These are phyloP conservation scores for Capsicum rhomboideum DNA, from an alignment of 257 asterid genomes.

Conservation along the genomic window DNA sequence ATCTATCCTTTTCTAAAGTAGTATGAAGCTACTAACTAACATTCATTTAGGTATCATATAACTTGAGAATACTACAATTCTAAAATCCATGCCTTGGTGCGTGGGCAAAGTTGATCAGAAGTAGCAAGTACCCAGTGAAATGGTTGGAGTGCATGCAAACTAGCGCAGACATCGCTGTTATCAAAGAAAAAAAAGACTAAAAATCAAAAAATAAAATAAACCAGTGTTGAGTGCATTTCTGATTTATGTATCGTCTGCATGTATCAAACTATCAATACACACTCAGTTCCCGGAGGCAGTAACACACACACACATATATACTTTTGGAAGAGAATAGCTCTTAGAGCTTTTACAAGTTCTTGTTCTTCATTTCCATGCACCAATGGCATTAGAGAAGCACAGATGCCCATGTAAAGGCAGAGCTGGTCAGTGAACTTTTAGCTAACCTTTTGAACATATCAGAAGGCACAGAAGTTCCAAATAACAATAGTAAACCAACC, in stretches of 20 bases:
- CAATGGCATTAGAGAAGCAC: background rate
- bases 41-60: background rate
- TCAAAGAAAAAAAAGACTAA: background rate
- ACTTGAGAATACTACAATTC: background rate
- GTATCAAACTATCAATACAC: background rate
- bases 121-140: background rate
- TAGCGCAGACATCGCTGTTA: background rate
- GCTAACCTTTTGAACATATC: background rate
- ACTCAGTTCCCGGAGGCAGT: background rate
- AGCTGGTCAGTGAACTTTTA: background rate
- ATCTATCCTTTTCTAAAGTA: background rate
- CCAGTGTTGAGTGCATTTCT: background rate
- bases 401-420: background rate
- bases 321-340: background rate
- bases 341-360: background rate
- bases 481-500: background rate
- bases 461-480: background rate
- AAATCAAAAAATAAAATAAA: background rate
- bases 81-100: background rate
- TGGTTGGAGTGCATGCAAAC: background rate
- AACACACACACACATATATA: background rate
- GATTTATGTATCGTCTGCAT: background rate
- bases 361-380: background rate
- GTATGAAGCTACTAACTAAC: too few relatives aligned
- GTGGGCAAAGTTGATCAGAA: background rate